A percentile compares a stretch with the other conserved stretches of the same genome.
Evolutionary conservation across 192 early-diverging fungal genomes (phyloP).

Genomic region (Linnemannia schmuckeri): DNA sequence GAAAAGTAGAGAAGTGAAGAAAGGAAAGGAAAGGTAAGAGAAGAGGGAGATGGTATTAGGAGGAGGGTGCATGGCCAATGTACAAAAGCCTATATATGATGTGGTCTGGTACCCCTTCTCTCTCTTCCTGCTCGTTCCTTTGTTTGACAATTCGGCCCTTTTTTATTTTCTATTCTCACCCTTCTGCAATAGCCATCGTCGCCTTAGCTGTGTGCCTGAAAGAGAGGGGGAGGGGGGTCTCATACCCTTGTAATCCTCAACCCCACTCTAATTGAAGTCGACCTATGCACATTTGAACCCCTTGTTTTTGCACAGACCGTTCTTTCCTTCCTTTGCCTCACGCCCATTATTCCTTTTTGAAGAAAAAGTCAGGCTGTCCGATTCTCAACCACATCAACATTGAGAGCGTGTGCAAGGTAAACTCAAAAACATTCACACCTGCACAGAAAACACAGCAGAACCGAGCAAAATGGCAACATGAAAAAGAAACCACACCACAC

Average conservation of each 20-base stretch:
- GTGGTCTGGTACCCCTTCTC: not conserved
- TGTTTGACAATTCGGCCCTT: not conserved
- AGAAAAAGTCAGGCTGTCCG: not conserved
- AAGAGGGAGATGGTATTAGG: not conserved
- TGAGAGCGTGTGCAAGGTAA: not conserved
- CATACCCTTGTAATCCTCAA: not conserved
- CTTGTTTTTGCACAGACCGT: not conserved
- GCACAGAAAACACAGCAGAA: not conserved
- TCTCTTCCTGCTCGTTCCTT: not conserved
- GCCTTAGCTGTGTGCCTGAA: not conserved
- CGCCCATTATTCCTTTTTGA: not conserved
- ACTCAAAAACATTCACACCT: not conserved
- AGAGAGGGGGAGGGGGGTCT: not conserved
- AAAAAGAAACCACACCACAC: too few species aligned
- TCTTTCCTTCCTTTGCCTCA: not conserved
- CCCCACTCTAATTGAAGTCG: not conserved
- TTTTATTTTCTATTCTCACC: not conserved
- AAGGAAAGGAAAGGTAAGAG: not conserved
- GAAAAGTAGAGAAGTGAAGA: not conserved
- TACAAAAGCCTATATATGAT: not conserved
- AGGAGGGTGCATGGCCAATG: not conserved
- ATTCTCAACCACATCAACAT: not conserved
- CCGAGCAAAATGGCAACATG: not conserved
- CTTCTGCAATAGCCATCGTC: not conserved
- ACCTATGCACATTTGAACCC: too few species aligned